Evolutionary conservation across 345 rosid species (phyloP).

Genomic region (Bretschneidera sinensis): DNA sequence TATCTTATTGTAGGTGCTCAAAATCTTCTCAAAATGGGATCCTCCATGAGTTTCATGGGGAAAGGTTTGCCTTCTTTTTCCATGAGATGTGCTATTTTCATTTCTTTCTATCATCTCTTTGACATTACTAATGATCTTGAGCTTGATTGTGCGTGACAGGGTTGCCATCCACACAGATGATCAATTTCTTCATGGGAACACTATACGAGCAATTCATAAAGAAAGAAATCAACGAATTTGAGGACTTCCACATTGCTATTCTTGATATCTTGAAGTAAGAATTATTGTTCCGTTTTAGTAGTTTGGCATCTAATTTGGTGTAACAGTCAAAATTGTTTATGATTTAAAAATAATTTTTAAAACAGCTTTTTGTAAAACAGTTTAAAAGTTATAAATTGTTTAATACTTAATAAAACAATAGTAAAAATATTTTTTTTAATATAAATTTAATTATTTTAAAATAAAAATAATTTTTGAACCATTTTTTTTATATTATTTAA

Average conservation of each 20-base stretch:
- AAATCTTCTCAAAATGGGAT: conserved; percentile 46
- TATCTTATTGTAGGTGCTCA: neutral
- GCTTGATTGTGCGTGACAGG: conserved; percentile 23
- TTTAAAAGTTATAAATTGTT: too few relatives aligned
- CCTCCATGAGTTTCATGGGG: conserved; percentile 51
- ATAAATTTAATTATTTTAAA: too few relatives aligned
- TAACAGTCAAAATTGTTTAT: too few relatives aligned
- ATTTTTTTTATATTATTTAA: too few relatives aligned
- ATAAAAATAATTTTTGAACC: too few relatives aligned
- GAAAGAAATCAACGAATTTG: conserved; percentile 42
- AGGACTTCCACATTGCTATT: conserved; percentile 68
- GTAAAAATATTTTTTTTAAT: too few relatives aligned
- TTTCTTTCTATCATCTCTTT: neutral
- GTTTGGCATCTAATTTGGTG: too few relatives aligned
- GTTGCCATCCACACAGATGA: conserved; percentile 52
- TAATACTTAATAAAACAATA: too few relatives aligned
- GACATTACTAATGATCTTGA: neutral
- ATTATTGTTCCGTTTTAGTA: too few relatives aligned
- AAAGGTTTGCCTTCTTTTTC: conserved; percentile 35
- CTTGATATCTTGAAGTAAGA: conserved; percentile 74
- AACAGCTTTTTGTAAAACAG: too few relatives aligned
- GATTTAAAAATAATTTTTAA: too few relatives aligned
- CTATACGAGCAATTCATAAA: conserved; percentile 56
- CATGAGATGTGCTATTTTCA: too few relatives aligned
- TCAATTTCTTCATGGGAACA: conserved; percentile 51